Percentiles rank a stretch among this genome's conserved stretches.
phyloP scores from a whole-genome alignment of 2,329 filamentous ascomycete species.

The Epichloe coenophiala region DNA sequence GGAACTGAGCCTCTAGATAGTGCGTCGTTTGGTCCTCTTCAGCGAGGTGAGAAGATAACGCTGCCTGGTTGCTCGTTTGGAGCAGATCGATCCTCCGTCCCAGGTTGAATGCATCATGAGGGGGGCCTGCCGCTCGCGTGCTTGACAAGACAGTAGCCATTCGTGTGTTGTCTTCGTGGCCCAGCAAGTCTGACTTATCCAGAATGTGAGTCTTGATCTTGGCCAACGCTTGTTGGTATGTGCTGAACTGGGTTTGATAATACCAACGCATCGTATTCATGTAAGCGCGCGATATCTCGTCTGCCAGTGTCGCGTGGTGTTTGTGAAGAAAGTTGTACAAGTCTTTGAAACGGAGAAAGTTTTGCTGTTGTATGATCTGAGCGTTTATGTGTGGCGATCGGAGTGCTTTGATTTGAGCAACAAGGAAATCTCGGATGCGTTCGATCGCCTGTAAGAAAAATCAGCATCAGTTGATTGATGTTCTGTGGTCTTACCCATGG shows the following conservation, averaged over 20 bases:
- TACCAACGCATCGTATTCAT: conserved; percentile 99
- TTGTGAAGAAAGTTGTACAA: conserved; percentile 73
- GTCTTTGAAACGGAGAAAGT: conserved; percentile 78
- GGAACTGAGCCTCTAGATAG: conserved; percentile 81
- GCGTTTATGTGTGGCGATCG: conserved; percentile 94
- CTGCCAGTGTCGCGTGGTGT: conserved; percentile 67
- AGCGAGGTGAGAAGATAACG: conserved; percentile 75
- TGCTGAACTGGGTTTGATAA: conserved; percentile 78
- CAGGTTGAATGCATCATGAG: conserved; percentile 79
- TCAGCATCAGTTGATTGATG: not conserved
- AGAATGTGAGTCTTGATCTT: conserved; percentile 73
- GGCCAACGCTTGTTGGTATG: conserved; percentile 72
- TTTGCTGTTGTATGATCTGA: conserved; percentile 90
- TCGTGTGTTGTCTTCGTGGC: conserved; percentile 59
- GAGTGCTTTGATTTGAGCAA: conserved; percentile 85
- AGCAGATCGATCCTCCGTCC: conserved; percentile 77
- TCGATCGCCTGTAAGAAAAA: conserved; percentile 54
- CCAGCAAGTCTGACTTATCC: conserved; percentile 73
- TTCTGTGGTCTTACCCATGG: not conserved
- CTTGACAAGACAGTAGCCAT: conserved; percentile 46
- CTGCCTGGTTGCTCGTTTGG: conserved; percentile 56
- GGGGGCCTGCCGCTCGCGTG: conserved; percentile 32
- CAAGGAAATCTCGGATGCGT: conserved; percentile 85
- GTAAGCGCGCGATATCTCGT: conserved; percentile 86
- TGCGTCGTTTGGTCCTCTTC: conserved; percentile 81